Base-by-base conservation (phyloP, 495 filamentous ascomycete species). In the Monascus purpureus region DNA sequence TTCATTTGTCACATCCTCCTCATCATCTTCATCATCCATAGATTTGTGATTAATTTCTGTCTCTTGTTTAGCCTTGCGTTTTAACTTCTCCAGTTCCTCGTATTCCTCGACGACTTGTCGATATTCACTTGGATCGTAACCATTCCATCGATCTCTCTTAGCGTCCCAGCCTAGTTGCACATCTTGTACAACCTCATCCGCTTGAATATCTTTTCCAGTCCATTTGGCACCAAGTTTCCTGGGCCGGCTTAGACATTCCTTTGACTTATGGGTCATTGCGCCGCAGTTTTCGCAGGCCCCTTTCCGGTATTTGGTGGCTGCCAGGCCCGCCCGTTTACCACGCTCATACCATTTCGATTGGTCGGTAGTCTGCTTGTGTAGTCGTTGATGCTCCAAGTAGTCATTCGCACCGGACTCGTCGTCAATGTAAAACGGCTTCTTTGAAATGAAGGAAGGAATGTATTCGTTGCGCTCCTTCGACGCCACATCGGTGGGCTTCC, bases 221-320 rank as follows among this genome's bases (percentile, higher is more conserved):
- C 80, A 95, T 51, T 77, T 83, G 2, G 90, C 90, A 30, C 92
- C 92, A 17, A 80, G 71, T 38, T 92, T 92, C 38, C 90, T 72
- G 8, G 87, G 92, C 37, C 88, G 74, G 48, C 75, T 84, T 28
- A 96, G 61, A 49, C 90, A 97, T 43, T 93, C 87, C 47, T 92
- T 94, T 16, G 77, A 80, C 50, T 90, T 92, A 61, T 97, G 90
- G 41, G 82, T 85, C 76, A 93, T 84, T 17, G 86, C 82, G 47
- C 90, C 90, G 63, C 90, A 97, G 62, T 97, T 97, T 56, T 93
- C 85, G 58, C 90, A 97, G 25, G 90, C 84, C 44, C 90, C 90
- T 61, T 95, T 95, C 44, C 92, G 82, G 57, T 82, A 97, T 49
- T 94, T 96, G 39, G 90, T 97, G 17, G 84, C 83, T 5, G 82